Evolutionary conservation across 1,284 basidiomycete genomes (phyloP).

Genomic region (Cystobasidiaceae sp.): DNA sequence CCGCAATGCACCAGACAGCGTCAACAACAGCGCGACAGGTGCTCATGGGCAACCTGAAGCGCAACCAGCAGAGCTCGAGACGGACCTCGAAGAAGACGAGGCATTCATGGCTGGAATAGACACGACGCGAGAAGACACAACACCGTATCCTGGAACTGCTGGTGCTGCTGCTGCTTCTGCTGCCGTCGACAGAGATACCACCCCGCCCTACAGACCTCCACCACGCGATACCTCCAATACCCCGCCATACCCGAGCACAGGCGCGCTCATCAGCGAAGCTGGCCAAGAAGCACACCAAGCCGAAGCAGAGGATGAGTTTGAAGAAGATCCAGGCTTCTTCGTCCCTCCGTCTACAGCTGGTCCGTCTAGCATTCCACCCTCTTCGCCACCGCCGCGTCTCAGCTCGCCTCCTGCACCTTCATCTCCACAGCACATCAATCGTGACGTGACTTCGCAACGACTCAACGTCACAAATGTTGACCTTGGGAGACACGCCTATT

Average conservation of each 20-base stretch:
- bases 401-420: not conserved
- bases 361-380: not conserved
- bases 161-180: conserved; percentile 6
- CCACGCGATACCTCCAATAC: not conserved
- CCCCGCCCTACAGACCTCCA: not conserved
- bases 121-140: conserved; percentile 6
- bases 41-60: too few relatives aligned
- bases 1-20: too few relatives aligned
- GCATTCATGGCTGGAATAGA: conserved; percentile 3
- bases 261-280: not conserved
- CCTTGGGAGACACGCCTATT: conserved; percentile 17
- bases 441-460: conserved; percentile 27
- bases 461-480: conserved; percentile 30
- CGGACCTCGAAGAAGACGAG: conserved; percentile 7
- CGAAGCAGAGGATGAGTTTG: conserved; percentile 16
- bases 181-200: conserved; percentile 23
- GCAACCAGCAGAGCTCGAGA: not conserved
- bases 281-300: conserved; percentile 14
- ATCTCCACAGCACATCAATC: not conserved
- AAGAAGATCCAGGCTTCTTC: conserved; percentile 15
- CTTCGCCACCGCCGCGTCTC: not conserved
- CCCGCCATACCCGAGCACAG: not conserved
- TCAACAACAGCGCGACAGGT: too few relatives aligned
- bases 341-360: not conserved
- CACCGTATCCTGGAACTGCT: not conserved